Evolutionary conservation across 352 stramenopile species (phyloP).

Genomic region (Stramenopiles sp.): DNA sequence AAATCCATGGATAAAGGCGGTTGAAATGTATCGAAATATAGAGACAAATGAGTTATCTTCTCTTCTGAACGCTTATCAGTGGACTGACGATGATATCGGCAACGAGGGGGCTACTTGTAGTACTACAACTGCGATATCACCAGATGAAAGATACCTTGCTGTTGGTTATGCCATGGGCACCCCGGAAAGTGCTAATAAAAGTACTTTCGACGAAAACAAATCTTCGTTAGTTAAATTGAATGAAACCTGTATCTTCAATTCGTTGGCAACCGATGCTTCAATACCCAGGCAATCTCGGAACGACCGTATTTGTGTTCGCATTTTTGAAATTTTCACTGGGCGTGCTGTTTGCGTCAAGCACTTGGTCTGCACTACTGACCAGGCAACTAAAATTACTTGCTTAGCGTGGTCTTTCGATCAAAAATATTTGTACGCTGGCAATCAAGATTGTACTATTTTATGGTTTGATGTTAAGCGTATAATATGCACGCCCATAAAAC

Average conservation of each 20-base stretch:
- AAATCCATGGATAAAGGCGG: not conserved
- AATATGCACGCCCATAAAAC: not conserved
- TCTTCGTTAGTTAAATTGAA: not conserved
- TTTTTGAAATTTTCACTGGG: not conserved
- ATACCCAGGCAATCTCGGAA: too few species aligned
- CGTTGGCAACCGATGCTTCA: not conserved
- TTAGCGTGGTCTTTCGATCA: not conserved
- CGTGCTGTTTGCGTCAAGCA: not conserved
- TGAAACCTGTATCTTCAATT: not conserved
- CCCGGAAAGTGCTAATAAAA: not conserved
- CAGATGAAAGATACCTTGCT: not conserved
- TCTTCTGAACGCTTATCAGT: not conserved
- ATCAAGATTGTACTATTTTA: not conserved
- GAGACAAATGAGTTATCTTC: not conserved
- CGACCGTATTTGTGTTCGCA: too few species aligned
- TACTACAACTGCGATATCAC: not conserved
- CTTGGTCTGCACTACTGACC: not conserved
- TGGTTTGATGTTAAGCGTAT: not conserved
- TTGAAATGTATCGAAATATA: too few species aligned
- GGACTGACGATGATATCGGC: not conserved
- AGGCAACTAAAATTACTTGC: not conserved
- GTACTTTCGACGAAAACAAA: not conserved
- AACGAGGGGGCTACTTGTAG: not conserved
- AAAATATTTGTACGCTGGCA: conserved; percentile 1
- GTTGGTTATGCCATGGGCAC: not conserved